Percentiles rank a stretch among this genome's conserved stretches.
phyloP scores from a whole-genome alignment of 768 basidiomycete genomes.

The Boletus coccyginus region DNA sequence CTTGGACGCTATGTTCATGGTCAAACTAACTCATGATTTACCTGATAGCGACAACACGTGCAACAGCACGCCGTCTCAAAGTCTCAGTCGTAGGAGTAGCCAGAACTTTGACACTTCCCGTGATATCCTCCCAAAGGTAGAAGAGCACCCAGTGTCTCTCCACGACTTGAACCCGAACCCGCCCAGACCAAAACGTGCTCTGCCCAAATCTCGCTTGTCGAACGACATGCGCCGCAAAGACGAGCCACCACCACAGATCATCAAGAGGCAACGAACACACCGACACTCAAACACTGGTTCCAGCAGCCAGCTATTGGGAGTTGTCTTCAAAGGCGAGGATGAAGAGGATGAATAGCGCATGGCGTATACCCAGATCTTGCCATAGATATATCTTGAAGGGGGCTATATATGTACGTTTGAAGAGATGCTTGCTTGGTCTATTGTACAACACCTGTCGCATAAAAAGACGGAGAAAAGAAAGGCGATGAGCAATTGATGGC shows the following conservation, averaged over 20 bases:
- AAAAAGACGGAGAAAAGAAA: not conserved
- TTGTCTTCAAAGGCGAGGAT: conserved; percentile 9
- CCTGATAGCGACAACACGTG: conserved; percentile 5
- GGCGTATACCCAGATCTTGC: not conserved
- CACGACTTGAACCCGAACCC: conserved; percentile 3
- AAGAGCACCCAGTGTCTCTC: conserved; percentile 18
- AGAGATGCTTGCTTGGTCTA: not conserved
- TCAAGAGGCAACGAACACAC: conserved; percentile 26
- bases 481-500: not conserved
- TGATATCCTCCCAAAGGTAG: conserved; percentile 21
- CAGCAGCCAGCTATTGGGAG: conserved; percentile 1
- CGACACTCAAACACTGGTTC: conserved; percentile 18
- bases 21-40: not conserved
- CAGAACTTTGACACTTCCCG: conserved; percentile 10
- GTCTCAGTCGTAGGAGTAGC: conserved; percentile 2
- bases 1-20: too few relatives aligned
- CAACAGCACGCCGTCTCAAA: not conserved
- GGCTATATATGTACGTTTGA: not conserved
- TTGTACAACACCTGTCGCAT: not conserved
- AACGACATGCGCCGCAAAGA: conserved; percentile 1
- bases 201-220: conserved; percentile 24
- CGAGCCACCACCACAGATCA: not conserved
- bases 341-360: conserved; percentile 15
- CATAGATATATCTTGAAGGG: not conserved
- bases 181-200: conserved; percentile 26